Conservation (phyloP, 177 flowering plant species). For the Vitis hybrid region DNA sequence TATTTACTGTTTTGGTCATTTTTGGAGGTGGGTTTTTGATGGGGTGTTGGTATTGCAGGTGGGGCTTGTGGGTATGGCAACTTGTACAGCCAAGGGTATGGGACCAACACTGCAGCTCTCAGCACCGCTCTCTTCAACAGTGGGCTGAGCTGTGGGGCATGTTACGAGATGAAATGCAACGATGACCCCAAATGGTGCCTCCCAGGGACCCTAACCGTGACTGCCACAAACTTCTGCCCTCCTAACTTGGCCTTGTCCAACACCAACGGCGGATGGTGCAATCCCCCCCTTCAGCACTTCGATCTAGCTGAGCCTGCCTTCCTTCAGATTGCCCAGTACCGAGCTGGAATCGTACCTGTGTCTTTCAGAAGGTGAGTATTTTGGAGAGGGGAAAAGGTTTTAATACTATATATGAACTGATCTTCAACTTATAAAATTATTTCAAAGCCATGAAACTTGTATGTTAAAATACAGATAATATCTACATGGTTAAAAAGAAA, state of each 20-base stretch:
- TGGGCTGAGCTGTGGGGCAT: conserved; percentile 61
- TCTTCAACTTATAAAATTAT: no score
- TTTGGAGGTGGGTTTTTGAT: neutral
- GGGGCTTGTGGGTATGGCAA: conserved; percentile 79
- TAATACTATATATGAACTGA: no score
- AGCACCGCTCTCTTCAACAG: conserved; percentile 77
- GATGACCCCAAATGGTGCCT: conserved; percentile 58
- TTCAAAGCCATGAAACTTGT: no score
- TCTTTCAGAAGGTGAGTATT: conserved; percentile 48
- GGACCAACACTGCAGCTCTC: conserved; percentile 68
- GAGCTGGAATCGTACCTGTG: conserved; percentile 66
- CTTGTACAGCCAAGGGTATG: conserved; percentile 63
- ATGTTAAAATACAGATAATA: no score
- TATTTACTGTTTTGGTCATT: neutral
- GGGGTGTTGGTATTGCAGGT: conserved; percentile 24
- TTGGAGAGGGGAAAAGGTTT: no score
- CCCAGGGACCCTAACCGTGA: conserved; percentile 48
- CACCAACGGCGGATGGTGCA: conserved; percentile 77
- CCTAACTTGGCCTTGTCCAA: conserved; percentile 54
- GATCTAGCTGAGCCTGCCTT: conserved; percentile 74
- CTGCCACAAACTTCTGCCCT: conserved; percentile 74
- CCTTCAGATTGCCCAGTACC: conserved; percentile 61
- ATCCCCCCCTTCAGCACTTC: conserved; percentile 73
- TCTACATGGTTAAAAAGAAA: no score
- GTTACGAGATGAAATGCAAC: conserved; percentile 54